Base-by-base conservation (phyloP, 2,329 filamentous ascomycete species). In the Pestalotiopsis sp. region DNA sequence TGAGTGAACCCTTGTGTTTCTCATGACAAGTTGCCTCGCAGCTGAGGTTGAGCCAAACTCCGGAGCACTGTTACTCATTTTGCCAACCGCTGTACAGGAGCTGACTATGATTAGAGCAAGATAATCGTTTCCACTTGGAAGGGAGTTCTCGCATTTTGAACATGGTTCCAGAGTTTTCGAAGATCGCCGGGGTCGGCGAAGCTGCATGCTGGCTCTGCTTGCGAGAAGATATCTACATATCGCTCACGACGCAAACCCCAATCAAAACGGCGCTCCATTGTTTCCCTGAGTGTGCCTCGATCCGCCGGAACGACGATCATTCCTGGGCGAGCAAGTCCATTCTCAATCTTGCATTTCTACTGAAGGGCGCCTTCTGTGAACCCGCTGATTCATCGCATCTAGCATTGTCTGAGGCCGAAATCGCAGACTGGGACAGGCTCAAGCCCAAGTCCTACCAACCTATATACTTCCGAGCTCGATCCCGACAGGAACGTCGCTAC, bases 261-360 rank as follows among this genome's bases (percentile, higher is more conserved):
- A 63, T 63, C 11, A 63, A 63, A 31, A 63, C 60, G 12, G 17
- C 27, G 17, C 60, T 63, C 4, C 27, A 63, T 63, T 41, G 60
- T 63, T 63, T 63, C 6, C 27, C 60, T 23, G 60, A 63, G 9
- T 63, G 23, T 45, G 31, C 38, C 60, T 63, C 60, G 20, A 63
- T 63, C 7, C 60, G 60, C 31, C 60, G 60, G 31, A 63, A 63
- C 20, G 60, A 63, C 31, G 60, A 63, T n/a, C 38, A 63, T 25
- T 63, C 60, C 17, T 63, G 60, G 60, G 60, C 60, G 60, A 63
- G 60, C 60, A 63, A 41, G 36, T 63, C 60, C 14, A 63, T 63
- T 13, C 20, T 63, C 17, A 63, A 63, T 41, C 60, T 63, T 63
- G 60, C 60, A 12, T 41, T 63, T 27, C 60, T 63, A 17, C 38